phyloP scores from a whole-genome alignment of 1,139 yeast genomes.

The Kurtzmaniella quercitrusa region DNA sequence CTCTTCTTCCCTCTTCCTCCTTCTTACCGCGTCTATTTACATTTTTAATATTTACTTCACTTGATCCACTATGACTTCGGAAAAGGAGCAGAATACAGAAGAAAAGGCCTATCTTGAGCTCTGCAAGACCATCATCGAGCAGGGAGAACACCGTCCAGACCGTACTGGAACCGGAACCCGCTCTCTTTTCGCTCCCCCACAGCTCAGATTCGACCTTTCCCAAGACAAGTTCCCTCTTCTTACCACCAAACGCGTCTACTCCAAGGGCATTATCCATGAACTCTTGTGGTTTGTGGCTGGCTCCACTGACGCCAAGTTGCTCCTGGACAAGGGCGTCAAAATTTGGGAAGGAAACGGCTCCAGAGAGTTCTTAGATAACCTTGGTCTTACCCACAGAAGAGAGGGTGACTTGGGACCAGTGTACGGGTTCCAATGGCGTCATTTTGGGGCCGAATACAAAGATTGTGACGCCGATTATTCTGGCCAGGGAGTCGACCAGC shows the following conservation, averaged over 20 bases:
- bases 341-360: slow-evolving; percentile 99
- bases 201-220: slow-evolving; percentile 72
- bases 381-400: slow-evolving; percentile 75
- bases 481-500: slow-evolving; percentile 88
- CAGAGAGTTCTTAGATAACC: slow-evolving; percentile 76
- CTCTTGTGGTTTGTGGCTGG: slow-evolving; percentile 91
- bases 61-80: slow-evolving; percentile 21
- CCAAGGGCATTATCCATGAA: slow-evolving; percentile 85
- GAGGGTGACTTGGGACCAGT: slow-evolving; percentile 98
- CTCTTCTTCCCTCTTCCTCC: too few relatives aligned
- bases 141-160: slow-evolving; percentile 90
- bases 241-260: slow-evolving; percentile 89
- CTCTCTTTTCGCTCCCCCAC: slow-evolving; percentile 93
- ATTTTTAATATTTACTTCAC: not conserved
- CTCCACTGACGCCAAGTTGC: slow-evolving; percentile 77
- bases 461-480: slow-evolving; percentile 85
- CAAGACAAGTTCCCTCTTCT: slow-evolving; percentile 77
- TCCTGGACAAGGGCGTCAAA: slow-evolving; percentile 79
- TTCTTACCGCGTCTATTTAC: not conserved
- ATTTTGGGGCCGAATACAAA: slow-evolving; percentile 87
- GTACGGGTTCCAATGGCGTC: slow-evolving; percentile 99
- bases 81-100: slow-evolving; percentile 33
- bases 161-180: slow-evolving; percentile 96
- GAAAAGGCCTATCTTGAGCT: slow-evolving; percentile 86
- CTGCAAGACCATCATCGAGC: slow-evolving; percentile 67